Conservation (phyloP, 352 stramenopile genomes). For the Thalassiosira mediterranea region DNA sequence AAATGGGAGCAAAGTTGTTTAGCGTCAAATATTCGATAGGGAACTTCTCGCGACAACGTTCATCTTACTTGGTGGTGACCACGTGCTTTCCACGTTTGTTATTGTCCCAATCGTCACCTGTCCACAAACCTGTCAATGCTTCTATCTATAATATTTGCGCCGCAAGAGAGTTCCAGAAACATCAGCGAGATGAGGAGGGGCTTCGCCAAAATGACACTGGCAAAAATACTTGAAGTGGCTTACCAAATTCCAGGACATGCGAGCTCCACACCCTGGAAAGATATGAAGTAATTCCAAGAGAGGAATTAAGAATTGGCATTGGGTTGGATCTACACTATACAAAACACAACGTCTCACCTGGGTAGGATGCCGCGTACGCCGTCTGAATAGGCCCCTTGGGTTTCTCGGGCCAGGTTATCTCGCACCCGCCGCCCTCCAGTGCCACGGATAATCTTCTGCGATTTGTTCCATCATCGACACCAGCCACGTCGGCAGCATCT, state of each 20-base stretch:
- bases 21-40: background rate
- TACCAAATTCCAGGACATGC: constrained; percentile 60
- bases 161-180: background rate
- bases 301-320: background rate
- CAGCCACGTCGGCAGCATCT: background rate
- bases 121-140: constrained; percentile 58
- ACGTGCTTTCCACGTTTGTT: constrained; percentile 52
- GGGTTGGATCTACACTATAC: too few relatives aligned
- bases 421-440: constrained; percentile 41
- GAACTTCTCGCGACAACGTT: background rate
- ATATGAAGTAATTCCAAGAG: background rate
- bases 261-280: constrained; percentile 38
- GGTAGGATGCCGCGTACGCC: constrained; percentile 50
- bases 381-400: constrained; percentile 26
- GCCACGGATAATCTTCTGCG: constrained; percentile 37
- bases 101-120: constrained; percentile 60
- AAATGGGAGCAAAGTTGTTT: constrained; percentile 1
- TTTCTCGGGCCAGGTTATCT: constrained; percentile 50
- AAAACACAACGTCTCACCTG: constrained; percentile 26
- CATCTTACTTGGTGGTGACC: constrained; percentile 50
- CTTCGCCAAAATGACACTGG: background rate
- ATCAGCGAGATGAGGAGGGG: background rate
- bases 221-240: constrained; percentile 7
- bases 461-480: constrained; percentile 4
- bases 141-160: constrained; percentile 34